A percentile compares a stretch with the other conserved stretches of the same genome.
Conservation (phyloP, 2,329 filamentous ascomycete genomes). For the Camillea tinctor region DNA sequence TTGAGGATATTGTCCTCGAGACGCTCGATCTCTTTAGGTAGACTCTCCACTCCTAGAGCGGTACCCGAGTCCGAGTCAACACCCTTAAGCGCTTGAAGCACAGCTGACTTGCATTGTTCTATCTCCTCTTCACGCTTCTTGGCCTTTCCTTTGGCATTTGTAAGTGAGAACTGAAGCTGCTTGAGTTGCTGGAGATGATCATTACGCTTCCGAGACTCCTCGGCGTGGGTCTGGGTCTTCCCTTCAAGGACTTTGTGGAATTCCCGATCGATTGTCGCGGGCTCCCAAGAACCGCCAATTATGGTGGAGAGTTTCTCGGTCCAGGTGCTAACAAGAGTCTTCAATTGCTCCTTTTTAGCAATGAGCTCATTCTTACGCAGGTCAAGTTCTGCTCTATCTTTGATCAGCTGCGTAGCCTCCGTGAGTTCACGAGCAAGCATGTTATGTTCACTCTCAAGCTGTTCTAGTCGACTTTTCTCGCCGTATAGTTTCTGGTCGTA, state of each 20-base stretch:
- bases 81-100: constrained; percentile 47
- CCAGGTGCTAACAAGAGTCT: constrained; percentile 76
- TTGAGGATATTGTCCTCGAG: constrained; percentile 57
- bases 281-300: constrained; percentile 66
- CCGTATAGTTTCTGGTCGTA: constrained; percentile 71
- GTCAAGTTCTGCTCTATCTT: constrained; percentile 81
- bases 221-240: constrained; percentile 57
- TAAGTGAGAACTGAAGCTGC: constrained; percentile 72
- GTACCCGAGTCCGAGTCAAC: constrained; percentile 38
- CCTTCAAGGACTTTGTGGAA: constrained; percentile 64
- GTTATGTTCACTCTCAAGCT: constrained; percentile 70
- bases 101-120: constrained; percentile 57
- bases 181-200: constrained; percentile 69
- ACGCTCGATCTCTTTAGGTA: constrained; percentile 48
- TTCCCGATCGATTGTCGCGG: constrained; percentile 65
- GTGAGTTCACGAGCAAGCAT: constrained; percentile 77
- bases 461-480: constrained; percentile 63
- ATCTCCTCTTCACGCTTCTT: constrained; percentile 64
- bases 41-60: constrained; percentile 52
- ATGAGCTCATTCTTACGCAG: constrained; percentile 77
- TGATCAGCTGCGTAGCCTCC: constrained; percentile 76
- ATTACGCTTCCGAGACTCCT: constrained; percentile 70
- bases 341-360: constrained; percentile 70
- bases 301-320: constrained; percentile 65
- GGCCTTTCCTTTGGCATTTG: constrained; percentile 61